Percentiles rank a stretch among this genome's conserved stretches.
phyloP scores from a whole-genome alignment of 2,329 filamentous ascomycete genomes.

The Bipolaris zeicola region DNA sequence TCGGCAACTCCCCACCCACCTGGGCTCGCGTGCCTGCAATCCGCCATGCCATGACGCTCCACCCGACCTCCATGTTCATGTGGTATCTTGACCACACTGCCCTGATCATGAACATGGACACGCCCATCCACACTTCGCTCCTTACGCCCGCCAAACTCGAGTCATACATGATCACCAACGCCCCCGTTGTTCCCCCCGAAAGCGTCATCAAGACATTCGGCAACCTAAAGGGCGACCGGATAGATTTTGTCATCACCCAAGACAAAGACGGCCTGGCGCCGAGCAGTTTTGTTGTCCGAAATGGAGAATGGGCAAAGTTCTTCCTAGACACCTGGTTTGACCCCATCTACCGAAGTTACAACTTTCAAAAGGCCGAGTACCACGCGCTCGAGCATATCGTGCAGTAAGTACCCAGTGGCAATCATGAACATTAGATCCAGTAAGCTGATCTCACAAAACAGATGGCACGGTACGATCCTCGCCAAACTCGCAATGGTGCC shows the following conservation, averaged over 20 bases:
- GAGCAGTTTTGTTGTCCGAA: slow-evolving; percentile 78
- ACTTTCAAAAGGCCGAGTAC: slow-evolving; percentile 91
- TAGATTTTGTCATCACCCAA: slow-evolving; percentile 83
- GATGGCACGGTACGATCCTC: slow-evolving; percentile 96
- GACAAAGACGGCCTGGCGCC: slow-evolving; percentile 79
- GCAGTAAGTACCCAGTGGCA: slow-evolving; percentile 45
- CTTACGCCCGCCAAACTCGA: slow-evolving; percentile 72
- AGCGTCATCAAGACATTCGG: slow-evolving; percentile 95
- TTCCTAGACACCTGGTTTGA: slow-evolving; percentile 97
- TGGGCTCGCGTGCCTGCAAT: slow-evolving; percentile 85
- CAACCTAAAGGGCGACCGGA: slow-evolving; percentile 75
- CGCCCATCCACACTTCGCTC: slow-evolving; percentile 72
- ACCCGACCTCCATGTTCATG: slow-evolving; percentile 77
- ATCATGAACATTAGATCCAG: background rate
- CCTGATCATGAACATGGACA: slow-evolving; percentile 82
- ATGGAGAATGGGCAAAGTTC: slow-evolving; percentile 89
- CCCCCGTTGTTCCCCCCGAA: slow-evolving; percentile 88
- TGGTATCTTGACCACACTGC: slow-evolving; percentile 87
- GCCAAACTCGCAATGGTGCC: slow-evolving; percentile 89
- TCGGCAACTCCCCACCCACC: slow-evolving; percentile 60
- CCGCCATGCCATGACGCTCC: slow-evolving; percentile 83
- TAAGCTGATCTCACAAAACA: slow-evolving; percentile 43
- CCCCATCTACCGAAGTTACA: slow-evolving; percentile 89
- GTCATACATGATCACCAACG: slow-evolving; percentile 79
- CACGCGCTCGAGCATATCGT: slow-evolving; percentile 77